Evolutionary conservation across 192 early-diverging fungal species (phyloP).

Genomic region (Backusella westeae): DNA sequence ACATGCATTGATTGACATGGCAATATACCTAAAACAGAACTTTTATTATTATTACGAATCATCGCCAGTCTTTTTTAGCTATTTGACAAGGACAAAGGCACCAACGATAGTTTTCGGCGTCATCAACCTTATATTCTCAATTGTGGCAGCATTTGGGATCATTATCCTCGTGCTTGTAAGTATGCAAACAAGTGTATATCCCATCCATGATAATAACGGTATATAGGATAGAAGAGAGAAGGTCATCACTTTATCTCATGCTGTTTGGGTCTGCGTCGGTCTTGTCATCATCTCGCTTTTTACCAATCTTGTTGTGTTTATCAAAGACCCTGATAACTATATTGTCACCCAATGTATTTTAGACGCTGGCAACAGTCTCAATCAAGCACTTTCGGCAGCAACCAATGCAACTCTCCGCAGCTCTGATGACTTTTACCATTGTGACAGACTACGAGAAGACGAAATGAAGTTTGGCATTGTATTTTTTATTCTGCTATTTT

Average conservation of each 20-base stretch:
- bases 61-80: conserved; percentile 29
- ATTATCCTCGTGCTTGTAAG: conserved; percentile 22
- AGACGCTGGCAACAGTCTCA: conserved; percentile 1
- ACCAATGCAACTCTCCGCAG: neutral
- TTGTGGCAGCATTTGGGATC: conserved; percentile 21
- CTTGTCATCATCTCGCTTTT: conserved; percentile 22
- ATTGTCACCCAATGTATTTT: conserved; percentile 13
- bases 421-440: conserved; percentile 26
- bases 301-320: conserved; percentile 30
- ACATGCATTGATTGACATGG: neutral
- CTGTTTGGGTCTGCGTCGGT: conserved; percentile 24
- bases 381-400: neutral
- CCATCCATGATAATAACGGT: neutral
- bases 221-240: conserved; percentile 12
- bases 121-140: conserved; percentile 24
- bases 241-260: conserved; percentile 19
- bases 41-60: neutral
- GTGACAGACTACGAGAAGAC: conserved; percentile 25
- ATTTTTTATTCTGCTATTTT: conserved; percentile 23
- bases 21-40: neutral
- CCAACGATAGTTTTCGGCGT: conserved; percentile 27
- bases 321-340: conserved; percentile 14
- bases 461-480: conserved; percentile 35
- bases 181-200: neutral
- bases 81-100: neutral